Percentiles rank a stretch among this genome's conserved stretches.
phyloP scores from a whole-genome alignment of 2,329 filamentous ascomycete genomes.

The Uncinocarpus reesii region DNA sequence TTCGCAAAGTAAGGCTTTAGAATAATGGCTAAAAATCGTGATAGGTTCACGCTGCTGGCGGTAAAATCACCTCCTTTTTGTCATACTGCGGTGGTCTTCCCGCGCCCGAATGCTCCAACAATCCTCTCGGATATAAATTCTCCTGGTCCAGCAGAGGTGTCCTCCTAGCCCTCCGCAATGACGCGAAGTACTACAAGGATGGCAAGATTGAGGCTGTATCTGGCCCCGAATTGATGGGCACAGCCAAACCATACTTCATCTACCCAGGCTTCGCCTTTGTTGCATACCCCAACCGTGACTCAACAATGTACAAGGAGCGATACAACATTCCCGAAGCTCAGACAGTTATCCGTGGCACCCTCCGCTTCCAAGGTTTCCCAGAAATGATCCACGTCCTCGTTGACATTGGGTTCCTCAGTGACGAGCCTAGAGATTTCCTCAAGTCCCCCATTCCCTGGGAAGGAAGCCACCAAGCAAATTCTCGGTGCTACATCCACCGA shows the following conservation, averaged over 20 bases:
- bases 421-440: conserved; percentile 55
- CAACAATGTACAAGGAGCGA: conserved; percentile 72
- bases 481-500: conserved; percentile 56
- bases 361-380: conserved; percentile 82
- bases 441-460: conserved; percentile 65
- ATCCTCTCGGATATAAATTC: conserved; percentile 91
- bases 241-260: conserved; percentile 81
- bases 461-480: conserved; percentile 70
- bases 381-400: conserved; percentile 81
- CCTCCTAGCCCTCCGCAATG: conserved; percentile 73
- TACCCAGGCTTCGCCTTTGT: conserved; percentile 84
- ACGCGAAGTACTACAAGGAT: conserved; percentile 71
- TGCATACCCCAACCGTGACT: conserved; percentile 88
- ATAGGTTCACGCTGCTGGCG: conserved; percentile 74
- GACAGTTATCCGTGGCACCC: conserved; percentile 73
- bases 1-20: too few species aligned
- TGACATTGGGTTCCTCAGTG: conserved; percentile 77
- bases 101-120: conserved; percentile 55
- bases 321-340: conserved; percentile 88
- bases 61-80: conserved; percentile 73
- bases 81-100: conserved; percentile 77
- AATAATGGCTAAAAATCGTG: conserved; percentile 24
- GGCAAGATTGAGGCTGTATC: conserved; percentile 61
- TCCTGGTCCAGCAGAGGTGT: conserved; percentile 73
- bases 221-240: conserved; percentile 65